Conservation (phyloP, 371 early-diverging fungal genomes). For the Paramicrosporidium saccamoebae region DNA sequence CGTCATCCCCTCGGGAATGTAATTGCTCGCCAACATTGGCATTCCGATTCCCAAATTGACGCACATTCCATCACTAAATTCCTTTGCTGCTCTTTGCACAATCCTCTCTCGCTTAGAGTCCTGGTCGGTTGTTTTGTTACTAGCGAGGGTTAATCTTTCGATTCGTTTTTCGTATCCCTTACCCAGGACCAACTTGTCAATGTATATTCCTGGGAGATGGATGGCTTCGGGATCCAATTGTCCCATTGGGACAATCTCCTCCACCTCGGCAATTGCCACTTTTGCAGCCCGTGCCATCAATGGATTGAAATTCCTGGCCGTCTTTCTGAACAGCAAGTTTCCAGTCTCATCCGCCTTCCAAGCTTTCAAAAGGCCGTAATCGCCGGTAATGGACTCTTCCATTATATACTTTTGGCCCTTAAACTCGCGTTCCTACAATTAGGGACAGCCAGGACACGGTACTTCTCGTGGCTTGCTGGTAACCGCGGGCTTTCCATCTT, state of each 20-base stretch:
- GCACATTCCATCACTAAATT: slow-evolving; percentile 28
- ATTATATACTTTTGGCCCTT: slow-evolving; percentile 18
- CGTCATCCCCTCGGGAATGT: slow-evolving; percentile 17
- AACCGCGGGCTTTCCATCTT: slow-evolving; percentile 9
- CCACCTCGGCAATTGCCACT: slow-evolving; percentile 27
- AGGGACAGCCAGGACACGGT: background rate
- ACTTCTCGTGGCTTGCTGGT: slow-evolving; percentile 11
- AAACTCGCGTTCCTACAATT: slow-evolving; percentile 10
- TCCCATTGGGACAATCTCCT: slow-evolving; percentile 29
- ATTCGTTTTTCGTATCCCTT: slow-evolving; percentile 22
- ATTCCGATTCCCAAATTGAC: slow-evolving; percentile 33
- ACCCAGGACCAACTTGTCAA: slow-evolving; percentile 20
- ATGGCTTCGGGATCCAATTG: slow-evolving; percentile 18
- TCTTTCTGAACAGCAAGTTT: slow-evolving; percentile 20
- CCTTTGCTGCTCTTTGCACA: slow-evolving; percentile 23
- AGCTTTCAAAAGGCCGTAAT: slow-evolving; percentile 25
- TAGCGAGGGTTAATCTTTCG: slow-evolving; percentile 13
- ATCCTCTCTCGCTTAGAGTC: slow-evolving; percentile 16
- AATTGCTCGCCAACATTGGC: slow-evolving; percentile 29
- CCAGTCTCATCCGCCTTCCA: slow-evolving; percentile 32
- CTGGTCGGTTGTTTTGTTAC: slow-evolving; percentile 2
- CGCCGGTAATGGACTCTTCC: slow-evolving; percentile 27
- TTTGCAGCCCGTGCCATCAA: slow-evolving; percentile 16
- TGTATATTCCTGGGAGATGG: slow-evolving; percentile 24
- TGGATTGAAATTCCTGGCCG: slow-evolving; percentile 29